Evolutionary conservation across 1,139 yeast genomes (phyloP).

Genomic region (Sugiyamaella pinicola): DNA sequence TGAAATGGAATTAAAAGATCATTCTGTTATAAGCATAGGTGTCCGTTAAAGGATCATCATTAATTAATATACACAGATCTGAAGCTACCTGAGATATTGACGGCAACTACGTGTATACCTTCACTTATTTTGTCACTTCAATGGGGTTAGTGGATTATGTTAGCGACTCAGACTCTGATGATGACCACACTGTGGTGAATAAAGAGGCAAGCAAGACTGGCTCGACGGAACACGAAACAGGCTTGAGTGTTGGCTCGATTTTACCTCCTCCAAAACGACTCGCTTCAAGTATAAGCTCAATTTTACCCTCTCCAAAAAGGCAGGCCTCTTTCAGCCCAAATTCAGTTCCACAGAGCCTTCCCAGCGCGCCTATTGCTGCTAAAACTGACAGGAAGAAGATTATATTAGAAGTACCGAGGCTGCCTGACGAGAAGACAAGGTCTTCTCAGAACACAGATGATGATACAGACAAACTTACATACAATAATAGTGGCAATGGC

Average conservation of each 20-base stretch:
- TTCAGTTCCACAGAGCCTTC: background rate
- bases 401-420: conserved; percentile 5
- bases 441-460: background rate
- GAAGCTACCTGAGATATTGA: too few relatives aligned
- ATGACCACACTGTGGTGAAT: background rate
- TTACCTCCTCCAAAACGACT: conserved; percentile 4
- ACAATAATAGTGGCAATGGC: background rate
- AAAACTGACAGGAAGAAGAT: background rate
- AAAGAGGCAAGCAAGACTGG: background rate
- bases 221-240: conserved; percentile 1
- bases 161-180: conserved; percentile 17
- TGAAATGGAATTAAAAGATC: too few relatives aligned
- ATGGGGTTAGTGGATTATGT: conserved; percentile 17
- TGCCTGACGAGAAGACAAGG: background rate
- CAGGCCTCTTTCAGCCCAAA: background rate
- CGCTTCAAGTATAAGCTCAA: background rate
- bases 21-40: too few relatives aligned
- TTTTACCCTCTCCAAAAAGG: conserved; percentile 6
- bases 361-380: too few relatives aligned
- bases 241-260: background rate
- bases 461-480: background rate
- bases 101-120: too few relatives aligned
- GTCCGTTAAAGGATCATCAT: too few relatives aligned
- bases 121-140: background rate
- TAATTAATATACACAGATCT: too few relatives aligned